Percentiles rank a stretch among this genome's conserved stretches.
These are phyloP conservation scores for Scheffersomyces illinoinensis DNA, from an alignment of 1,139 yeast species.

Conservation along the genomic window DNA sequence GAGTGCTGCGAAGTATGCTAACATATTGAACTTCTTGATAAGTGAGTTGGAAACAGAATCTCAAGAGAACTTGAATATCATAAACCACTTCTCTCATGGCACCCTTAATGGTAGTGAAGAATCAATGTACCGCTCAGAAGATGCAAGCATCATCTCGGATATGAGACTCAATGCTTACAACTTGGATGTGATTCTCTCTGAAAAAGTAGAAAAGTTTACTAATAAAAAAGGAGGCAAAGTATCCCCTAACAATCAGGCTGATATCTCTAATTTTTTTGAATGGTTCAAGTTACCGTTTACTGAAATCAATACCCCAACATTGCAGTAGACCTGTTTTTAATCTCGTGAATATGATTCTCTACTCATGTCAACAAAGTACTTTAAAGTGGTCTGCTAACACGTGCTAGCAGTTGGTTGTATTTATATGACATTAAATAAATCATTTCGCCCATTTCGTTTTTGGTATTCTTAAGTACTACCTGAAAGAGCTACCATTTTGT, in stretches of 20 bases:
- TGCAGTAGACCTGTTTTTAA: neutral
- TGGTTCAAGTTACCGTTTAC: constrained; percentile 3
- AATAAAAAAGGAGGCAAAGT: neutral
- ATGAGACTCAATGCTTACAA: constrained; percentile 2
- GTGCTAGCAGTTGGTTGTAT: neutral
- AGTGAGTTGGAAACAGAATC: neutral
- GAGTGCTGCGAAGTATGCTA: constrained; percentile 1
- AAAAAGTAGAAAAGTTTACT: constrained; percentile 1
- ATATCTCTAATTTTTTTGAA: neutral
- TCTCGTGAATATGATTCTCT: neutral
- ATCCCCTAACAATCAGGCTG: neutral
- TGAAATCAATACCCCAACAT: neutral
- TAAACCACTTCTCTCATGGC: neutral
- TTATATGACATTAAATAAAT: neutral
- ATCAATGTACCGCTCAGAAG: neutral
- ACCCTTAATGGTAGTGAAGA: neutral
- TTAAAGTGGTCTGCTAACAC: neutral
- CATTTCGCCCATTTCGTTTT: neutral
- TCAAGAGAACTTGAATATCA: neutral
- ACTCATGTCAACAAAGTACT: neutral
- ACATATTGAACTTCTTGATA: neutral
- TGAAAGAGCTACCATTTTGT: too few species aligned
- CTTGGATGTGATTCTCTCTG: constrained; percentile 1
- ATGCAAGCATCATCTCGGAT: constrained; percentile 1
- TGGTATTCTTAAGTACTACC: neutral